Evolutionary conservation across 2,329 filamentous ascomycete species (phyloP).

Genomic region (Parascedosporium putredinis): DNA sequence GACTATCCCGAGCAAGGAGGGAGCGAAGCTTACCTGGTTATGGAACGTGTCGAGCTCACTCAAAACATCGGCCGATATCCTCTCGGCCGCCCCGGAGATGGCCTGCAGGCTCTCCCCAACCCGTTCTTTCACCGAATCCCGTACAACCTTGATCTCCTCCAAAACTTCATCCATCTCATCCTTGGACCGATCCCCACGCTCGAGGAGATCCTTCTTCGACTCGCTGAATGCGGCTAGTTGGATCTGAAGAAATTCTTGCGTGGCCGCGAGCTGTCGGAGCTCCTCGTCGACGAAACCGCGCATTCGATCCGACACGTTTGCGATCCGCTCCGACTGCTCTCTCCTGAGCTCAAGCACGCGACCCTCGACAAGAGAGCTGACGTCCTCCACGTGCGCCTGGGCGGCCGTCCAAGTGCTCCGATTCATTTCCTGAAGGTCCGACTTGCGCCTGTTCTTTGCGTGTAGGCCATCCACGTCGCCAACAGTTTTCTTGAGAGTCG

Average conservation of each 20-base stretch:
- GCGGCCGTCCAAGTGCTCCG: conserved; percentile 68
- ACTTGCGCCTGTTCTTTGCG: conserved; percentile 77
- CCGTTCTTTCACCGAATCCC: conserved; percentile 76
- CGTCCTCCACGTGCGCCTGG: conserved; percentile 62
- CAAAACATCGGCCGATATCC: conserved; percentile 82
- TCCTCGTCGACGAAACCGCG: conserved; percentile 67
- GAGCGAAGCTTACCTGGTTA: conserved; percentile 40
- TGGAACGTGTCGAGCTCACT: conserved; percentile 80
- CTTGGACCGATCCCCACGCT: conserved; percentile 58
- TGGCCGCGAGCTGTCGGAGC: conserved; percentile 57
- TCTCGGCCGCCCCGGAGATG: conserved; percentile 73
- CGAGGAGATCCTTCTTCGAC: conserved; percentile 57
- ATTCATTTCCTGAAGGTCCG: conserved; percentile 73
- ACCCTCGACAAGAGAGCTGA: conserved; percentile 67
- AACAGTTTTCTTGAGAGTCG: conserved; percentile 67
- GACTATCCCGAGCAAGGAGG: too few relatives aligned
- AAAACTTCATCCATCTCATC: conserved; percentile 85
- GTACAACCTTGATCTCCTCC: conserved; percentile 81
- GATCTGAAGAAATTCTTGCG: conserved; percentile 59
- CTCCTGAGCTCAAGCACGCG: conserved; percentile 62
- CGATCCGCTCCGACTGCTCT: conserved; percentile 63
- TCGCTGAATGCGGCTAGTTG: conserved; percentile 58
- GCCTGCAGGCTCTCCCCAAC: conserved; percentile 78
- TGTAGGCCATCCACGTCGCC: conserved; percentile 71
- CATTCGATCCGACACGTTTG: conserved; percentile 60